Evolutionary conservation across 305 asterid genomes (phyloP).

Genomic region (Fraxinus ornus): DNA sequence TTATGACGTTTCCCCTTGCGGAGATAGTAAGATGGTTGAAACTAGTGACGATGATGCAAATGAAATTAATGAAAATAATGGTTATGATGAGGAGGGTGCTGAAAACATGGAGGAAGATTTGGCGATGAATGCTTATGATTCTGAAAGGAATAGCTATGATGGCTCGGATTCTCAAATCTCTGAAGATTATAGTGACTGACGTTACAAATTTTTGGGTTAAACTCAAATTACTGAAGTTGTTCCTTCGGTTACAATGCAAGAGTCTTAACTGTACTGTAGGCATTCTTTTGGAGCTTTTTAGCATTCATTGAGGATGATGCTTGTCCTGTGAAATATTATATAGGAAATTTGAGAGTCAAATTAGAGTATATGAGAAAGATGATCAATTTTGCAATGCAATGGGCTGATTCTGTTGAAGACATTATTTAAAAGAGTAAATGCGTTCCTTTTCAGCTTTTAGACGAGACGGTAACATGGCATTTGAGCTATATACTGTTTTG

Average conservation of each 20-base stretch:
- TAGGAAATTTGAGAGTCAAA: not conserved
- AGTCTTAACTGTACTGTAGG: not conserved
- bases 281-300: slow-evolving; percentile 1
- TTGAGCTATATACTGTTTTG: not conserved
- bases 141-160: slow-evolving; percentile 39
- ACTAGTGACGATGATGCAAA: slow-evolving; percentile 66
- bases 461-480: not conserved
- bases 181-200: slow-evolving; percentile 73
- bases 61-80: slow-evolving; percentile 46
- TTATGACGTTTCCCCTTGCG: slow-evolving; percentile 26
- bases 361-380: not conserved
- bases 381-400: not conserved
- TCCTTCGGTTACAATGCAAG: not conserved
- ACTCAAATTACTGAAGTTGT: not conserved
- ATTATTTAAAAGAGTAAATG: not conserved
- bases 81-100: slow-evolving; percentile 37
- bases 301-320: slow-evolving; percentile 34
- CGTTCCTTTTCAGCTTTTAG: not conserved
- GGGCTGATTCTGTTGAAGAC: not conserved
- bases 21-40: slow-evolving; percentile 50
- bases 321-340: slow-evolving; percentile 36
- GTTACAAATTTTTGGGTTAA: slow-evolving; percentile 12
- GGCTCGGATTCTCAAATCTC: slow-evolving; percentile 59
- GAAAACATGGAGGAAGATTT: slow-evolving; percentile 39
- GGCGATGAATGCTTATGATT: slow-evolving; percentile 37